Evolutionary conservation across 257 asterid species (phyloP), one percentile per base, ranked within the genome.

Genomic region (Plantago ovata): DNA sequence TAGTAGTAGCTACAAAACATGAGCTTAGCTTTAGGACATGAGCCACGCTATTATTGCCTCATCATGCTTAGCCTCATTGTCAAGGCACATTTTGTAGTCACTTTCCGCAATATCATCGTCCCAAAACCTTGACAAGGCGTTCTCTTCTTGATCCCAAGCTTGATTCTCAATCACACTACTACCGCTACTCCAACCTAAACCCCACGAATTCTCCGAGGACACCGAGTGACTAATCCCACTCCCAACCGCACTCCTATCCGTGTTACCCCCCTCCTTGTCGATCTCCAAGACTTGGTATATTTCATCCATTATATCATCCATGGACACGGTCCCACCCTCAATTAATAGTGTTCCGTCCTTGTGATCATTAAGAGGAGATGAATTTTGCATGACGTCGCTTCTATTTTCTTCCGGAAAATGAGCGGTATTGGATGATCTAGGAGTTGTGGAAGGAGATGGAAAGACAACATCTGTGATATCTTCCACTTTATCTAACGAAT

Each of bases 41-140:
- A 83, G 76, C 95, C 95, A 86, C 7, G 82, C 74, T 13, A 74
- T 48, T 61, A 83, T 66, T 3, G 77, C 81, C 43, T 71, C 68
- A 14, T 75, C 76, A 23, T 0, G 10, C 12, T 33, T 22, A 7
- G 1, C 43, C 6, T 74, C 79, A 56, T 57, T 52, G 23, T 60
- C 81, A 40, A 21, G 24, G 21, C 52, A 53, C 36, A 23, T 13
- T 13, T 22, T 52, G 1, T 38, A 15, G 0, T 44, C 61, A 38
- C 65, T 68, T 5, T 55, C 69, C 3, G 19, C 55, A 33, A 38
- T 1, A n/a, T 57, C 41, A 16, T 38, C 59, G 14, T 23, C 19
- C 83, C 84, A 78, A 7, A 73, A 67, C 71, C 83, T 68, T 0
- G 84, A 67, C 45, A 78, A 53, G 49, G 59, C 22, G 18, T 64